These are phyloP conservation scores for Fonsecaea pedrosoi DNA, from an alignment of 2,329 filamentous ascomycete genomes.

Conservation along the genomic window DNA sequence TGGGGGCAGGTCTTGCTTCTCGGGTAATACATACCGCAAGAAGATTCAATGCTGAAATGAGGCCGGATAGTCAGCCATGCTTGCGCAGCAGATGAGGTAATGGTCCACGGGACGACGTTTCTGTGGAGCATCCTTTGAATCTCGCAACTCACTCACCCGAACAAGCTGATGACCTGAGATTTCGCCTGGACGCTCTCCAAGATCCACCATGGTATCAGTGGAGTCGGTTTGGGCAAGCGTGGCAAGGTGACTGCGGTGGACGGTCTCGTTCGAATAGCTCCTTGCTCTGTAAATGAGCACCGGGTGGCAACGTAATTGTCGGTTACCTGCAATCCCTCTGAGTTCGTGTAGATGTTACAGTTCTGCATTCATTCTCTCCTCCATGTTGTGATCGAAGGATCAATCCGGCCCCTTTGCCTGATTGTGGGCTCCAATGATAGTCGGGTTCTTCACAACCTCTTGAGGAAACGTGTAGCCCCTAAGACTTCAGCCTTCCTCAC, in stretches of 20 bases:
- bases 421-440: conserved; percentile 7
- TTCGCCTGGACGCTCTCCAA: background rate
- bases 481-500: background rate
- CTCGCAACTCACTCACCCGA: background rate
- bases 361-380: background rate
- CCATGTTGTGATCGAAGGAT: background rate
- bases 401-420: background rate
- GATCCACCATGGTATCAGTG: background rate
- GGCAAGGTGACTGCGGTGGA: background rate
- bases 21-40: background rate
- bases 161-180: background rate
- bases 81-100: conserved; percentile 3
- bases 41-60: background rate
- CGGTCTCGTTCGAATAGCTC: background rate
- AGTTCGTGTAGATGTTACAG: background rate
- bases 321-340: background rate
- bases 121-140: background rate
- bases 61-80: background rate
- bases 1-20: background rate
- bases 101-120: background rate
- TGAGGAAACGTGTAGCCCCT: background rate
- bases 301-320: background rate
- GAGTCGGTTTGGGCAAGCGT: background rate
- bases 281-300: background rate
- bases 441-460: background rate